Percentiles rank a stretch among this genome's conserved stretches.
phyloP scores from a whole-genome alignment of 2,329 filamentous ascomycete species.

The Paecilomyces variotii region DNA sequence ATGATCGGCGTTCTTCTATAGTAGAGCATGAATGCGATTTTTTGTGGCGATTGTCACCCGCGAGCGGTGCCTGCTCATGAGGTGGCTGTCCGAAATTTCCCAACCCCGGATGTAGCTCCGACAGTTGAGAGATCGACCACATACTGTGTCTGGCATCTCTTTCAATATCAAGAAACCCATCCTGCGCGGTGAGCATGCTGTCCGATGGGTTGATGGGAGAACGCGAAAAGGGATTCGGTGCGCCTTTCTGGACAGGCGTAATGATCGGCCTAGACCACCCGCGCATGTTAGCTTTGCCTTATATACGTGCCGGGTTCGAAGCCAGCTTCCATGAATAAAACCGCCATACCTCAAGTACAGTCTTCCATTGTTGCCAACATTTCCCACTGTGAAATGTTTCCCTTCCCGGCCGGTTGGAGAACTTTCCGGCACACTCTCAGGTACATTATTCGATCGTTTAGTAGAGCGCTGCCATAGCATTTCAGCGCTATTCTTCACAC shows the following conservation, averaged over 20 bases:
- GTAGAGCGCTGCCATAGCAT: conserved; percentile 31
- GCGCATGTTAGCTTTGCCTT: not conserved
- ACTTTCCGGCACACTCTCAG: conserved; percentile 53
- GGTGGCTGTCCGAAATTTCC: conserved; percentile 16
- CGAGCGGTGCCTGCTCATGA: conserved; percentile 13
- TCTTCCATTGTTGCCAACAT: conserved; percentile 74
- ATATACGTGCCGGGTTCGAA: not conserved
- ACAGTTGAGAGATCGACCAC: conserved; percentile 36
- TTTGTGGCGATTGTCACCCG: conserved; percentile 35
- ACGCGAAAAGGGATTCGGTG: conserved; percentile 13
- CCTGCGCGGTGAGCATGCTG: conserved; percentile 43
- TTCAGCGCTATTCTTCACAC: conserved; percentile 47
- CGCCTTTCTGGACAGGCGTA: conserved; percentile 23
- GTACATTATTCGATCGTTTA: conserved; percentile 40
- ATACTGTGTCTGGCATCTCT: conserved; percentile 26
- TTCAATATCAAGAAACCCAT: conserved; percentile 21
- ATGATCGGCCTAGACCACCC: conserved; percentile 22
- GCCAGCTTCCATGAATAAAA: conserved; percentile 3
- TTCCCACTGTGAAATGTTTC: conserved; percentile 69
- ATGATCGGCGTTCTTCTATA: conserved; percentile 52
- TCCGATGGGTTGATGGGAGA: conserved; percentile 52
- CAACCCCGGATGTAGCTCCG: conserved; percentile 24
- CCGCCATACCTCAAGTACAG: conserved; percentile 67
- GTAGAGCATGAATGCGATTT: conserved; percentile 73
- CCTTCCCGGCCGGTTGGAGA: conserved; percentile 56